These are phyloP conservation scores for Pseudevernia furfuracea DNA, from an alignment of 495 filamentous ascomycete species.

Conservation along the genomic window DNA sequence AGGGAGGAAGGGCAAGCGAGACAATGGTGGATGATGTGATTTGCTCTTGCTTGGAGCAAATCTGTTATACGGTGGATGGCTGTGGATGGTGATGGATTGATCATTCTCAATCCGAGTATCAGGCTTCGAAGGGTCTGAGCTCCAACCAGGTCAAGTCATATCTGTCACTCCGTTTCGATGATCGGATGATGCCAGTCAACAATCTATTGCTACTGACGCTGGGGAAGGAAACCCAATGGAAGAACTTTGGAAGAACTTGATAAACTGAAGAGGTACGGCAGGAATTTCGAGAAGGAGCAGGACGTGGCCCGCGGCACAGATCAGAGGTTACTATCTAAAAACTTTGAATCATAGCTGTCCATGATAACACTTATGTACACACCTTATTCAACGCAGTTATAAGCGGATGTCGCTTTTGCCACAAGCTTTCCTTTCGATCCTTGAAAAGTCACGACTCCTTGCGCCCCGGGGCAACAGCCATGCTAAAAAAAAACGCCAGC, in stretches of 20 bases:
- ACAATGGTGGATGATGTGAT: not conserved
- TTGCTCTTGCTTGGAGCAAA: not conserved
- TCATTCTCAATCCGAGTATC: not conserved
- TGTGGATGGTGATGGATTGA: not conserved
- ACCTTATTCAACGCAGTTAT: slow-evolving; percentile 1
- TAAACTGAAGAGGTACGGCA: not conserved
- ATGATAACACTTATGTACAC: slow-evolving; percentile 11
- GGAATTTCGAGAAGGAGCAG: not conserved
- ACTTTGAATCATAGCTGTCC: not conserved
- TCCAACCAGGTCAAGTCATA: not conserved
- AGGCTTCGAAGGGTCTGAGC: not conserved
- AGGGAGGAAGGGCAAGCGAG: slow-evolving; percentile 14
- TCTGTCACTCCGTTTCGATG: not conserved
- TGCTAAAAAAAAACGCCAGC: not conserved
- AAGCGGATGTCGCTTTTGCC: not conserved
- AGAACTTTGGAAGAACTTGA: not conserved
- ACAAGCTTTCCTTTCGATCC: not conserved
- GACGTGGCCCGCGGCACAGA: not conserved
- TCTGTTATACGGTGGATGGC: not conserved
- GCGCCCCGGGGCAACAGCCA: not conserved
- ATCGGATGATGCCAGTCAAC: not conserved
- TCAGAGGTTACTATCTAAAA: not conserved
- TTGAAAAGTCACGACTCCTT: not conserved
- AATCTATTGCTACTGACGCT: not conserved
- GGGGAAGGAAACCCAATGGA: not conserved